These are phyloP conservation scores for Auriculariales sp. DNA, from an alignment of 768 basidiomycete genomes.

Conservation along the genomic window DNA sequence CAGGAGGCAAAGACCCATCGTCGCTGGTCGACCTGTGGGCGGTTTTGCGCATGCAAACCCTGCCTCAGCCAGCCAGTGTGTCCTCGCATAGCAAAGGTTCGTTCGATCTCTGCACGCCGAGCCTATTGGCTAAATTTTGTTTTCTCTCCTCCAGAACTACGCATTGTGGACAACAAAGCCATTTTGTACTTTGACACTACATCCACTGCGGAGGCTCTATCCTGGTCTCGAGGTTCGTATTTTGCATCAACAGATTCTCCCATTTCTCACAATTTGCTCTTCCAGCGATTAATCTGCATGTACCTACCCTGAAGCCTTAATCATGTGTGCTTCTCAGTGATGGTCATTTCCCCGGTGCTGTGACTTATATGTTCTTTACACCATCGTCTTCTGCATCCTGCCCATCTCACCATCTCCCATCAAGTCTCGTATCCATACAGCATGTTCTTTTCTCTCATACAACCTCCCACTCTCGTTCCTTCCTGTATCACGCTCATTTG, in stretches of 20 bases:
- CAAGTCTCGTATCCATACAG: neutral
- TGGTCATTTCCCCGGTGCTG: neutral
- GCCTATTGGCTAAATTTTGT: slow-evolving; percentile 2
- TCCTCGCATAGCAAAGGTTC: slow-evolving; percentile 73
- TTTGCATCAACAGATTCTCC: slow-evolving; percentile 3
- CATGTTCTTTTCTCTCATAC: neutral
- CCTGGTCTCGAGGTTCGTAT: slow-evolving; percentile 70
- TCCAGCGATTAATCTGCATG: slow-evolving; percentile 77
- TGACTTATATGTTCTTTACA: neutral
- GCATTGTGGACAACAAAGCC: slow-evolving; percentile 84
- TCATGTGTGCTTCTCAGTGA: too few species aligned
- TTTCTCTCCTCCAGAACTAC: slow-evolving; percentile 38
- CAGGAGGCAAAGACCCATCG: slow-evolving; percentile 60
- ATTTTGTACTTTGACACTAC: slow-evolving; percentile 82
- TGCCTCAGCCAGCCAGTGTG: slow-evolving; percentile 83
- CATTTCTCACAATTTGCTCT: neutral
- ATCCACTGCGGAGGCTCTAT: slow-evolving; percentile 70
- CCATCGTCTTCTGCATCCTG: neutral
- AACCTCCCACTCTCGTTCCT: neutral
- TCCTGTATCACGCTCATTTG: slow-evolving; percentile 1
- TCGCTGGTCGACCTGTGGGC: slow-evolving; percentile 88
- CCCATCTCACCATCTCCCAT: neutral
- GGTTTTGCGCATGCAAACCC: slow-evolving; percentile 87
- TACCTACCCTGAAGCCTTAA: slow-evolving; percentile 41
- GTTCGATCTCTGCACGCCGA: slow-evolving; percentile 8